Evolutionary conservation across 2,329 filamentous ascomycete species (phyloP).

Genomic region (Aspergillus ruber): DNA sequence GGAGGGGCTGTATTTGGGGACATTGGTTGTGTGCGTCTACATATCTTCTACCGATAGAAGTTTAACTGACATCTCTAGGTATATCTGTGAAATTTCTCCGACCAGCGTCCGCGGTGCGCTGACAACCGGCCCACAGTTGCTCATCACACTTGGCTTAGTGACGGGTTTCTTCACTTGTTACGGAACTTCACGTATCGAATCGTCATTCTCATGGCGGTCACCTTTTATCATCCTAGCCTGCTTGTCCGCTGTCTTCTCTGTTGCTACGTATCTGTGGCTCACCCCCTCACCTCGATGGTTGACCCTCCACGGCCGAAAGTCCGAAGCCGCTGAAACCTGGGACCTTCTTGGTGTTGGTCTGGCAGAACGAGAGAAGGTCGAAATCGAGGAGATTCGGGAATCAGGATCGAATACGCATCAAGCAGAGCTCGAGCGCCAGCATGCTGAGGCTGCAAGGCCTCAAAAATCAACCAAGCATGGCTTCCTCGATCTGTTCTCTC

Average conservation of each 20-base stretch:
- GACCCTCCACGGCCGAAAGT: slow-evolving; percentile 40
- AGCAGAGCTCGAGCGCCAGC: background rate
- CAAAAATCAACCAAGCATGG: slow-evolving; percentile 11
- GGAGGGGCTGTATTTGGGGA: slow-evolving; percentile 53
- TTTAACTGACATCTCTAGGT: slow-evolving; percentile 21
- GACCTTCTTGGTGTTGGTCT: slow-evolving; percentile 39
- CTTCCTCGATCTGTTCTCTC: slow-evolving; percentile 27
- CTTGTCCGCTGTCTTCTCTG: slow-evolving; percentile 36
- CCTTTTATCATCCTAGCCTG: slow-evolving; percentile 48
- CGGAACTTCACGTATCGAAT: slow-evolving; percentile 43
- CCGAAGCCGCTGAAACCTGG: slow-evolving; percentile 42
- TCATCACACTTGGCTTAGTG: slow-evolving; percentile 46
- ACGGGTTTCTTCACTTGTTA: slow-evolving; percentile 57
- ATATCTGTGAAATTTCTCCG: slow-evolving; percentile 58
- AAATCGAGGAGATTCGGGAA: slow-evolving; percentile 28
- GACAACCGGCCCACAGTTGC: slow-evolving; percentile 48
- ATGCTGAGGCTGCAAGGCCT: background rate
- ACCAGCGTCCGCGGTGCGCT: slow-evolving; percentile 45
- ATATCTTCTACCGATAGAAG: background rate
- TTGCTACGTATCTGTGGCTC: slow-evolving; percentile 36
- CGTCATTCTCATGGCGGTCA: slow-evolving; percentile 50
- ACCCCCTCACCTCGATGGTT: slow-evolving; percentile 57
- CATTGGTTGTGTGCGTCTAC: slow-evolving; percentile 41
- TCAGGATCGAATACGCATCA: background rate
- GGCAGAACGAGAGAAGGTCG: slow-evolving; percentile 44